Conservation (phyloP, 2,329 filamentous ascomycete genomes). For the Beauveria caledonica region DNA sequence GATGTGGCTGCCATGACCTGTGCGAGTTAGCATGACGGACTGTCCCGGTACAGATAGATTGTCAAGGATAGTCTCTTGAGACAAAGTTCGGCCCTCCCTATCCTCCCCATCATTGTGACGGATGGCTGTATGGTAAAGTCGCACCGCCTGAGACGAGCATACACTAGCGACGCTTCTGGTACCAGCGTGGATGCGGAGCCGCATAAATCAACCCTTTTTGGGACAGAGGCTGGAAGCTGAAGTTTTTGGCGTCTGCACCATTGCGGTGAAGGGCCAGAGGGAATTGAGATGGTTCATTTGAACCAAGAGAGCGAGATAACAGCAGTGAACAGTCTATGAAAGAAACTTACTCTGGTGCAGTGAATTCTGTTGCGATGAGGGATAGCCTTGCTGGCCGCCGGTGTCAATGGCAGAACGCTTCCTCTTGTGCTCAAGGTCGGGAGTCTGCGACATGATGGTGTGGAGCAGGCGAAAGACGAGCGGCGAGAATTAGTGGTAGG, state of each 20-base stretch:
- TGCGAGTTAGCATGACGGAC: not conserved
- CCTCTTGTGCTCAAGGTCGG: constrained; percentile 13
- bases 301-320: not conserved
- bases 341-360: not conserved
- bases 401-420: constrained; percentile 9
- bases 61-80: not conserved
- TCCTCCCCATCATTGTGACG: not conserved
- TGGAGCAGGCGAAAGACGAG: not conserved
- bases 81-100: not conserved
- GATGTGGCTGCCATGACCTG: constrained; percentile 29
- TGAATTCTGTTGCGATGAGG: not conserved
- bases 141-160: not conserved
- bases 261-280: not conserved
- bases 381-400: not conserved
- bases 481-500: not conserved
- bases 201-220: not conserved
- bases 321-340: not conserved
- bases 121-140: not conserved
- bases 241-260: constrained; percentile 1
- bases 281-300: not conserved
- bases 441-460: constrained; percentile 9
- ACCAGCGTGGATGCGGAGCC: not conserved
- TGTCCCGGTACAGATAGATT: not conserved
- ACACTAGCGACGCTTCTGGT: not conserved
- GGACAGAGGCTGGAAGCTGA: constrained; percentile 4